Percentiles rank a stretch among this genome's conserved stretches.
Conservation (phyloP, 495 filamentous ascomycete genomes). For the Cercophora samala region DNA sequence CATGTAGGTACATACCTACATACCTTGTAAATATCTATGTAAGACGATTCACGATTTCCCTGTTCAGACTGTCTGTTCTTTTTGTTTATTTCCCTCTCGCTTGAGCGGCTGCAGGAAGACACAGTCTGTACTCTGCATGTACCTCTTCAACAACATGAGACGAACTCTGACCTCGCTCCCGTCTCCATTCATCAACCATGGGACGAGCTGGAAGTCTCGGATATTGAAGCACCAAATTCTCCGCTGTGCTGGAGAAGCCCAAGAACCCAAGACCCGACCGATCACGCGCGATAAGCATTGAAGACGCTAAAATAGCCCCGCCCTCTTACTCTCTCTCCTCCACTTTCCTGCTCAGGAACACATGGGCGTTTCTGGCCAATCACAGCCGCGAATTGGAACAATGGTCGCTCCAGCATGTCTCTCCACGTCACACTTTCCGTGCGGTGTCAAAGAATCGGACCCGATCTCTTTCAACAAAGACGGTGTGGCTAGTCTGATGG, state of each 20-base stretch:
- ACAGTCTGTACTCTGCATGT: neutral
- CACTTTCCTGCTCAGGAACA: slow-evolving; percentile 6
- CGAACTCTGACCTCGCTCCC: neutral
- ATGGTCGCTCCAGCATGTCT: neutral
- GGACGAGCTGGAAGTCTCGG: slow-evolving; percentile 8
- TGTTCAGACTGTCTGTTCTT: neutral
- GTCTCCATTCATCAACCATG: neutral
- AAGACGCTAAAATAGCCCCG: neutral
- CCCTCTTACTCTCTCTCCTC: too few species aligned
- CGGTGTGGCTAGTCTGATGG: neutral
- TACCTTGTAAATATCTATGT: neutral
- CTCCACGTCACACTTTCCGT: slow-evolving; percentile 7
- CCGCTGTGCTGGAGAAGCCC: neutral
- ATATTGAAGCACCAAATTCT: slow-evolving; percentile 10
- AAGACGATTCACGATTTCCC: slow-evolving; percentile 3
- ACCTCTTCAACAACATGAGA: neutral
- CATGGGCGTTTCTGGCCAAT: neutral
- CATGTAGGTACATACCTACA: neutral
- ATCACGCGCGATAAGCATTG: slow-evolving; percentile 7
- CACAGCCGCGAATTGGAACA: slow-evolving; percentile 6
- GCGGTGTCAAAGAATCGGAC: neutral
- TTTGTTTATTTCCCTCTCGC: neutral
- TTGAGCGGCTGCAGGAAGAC: neutral
- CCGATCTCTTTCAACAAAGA: neutral
- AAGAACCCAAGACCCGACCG: neutral